Evolutionary conservation across 2,329 filamentous ascomycete genomes (phyloP).

Genomic region (Cladorrhinum sp.): DNA sequence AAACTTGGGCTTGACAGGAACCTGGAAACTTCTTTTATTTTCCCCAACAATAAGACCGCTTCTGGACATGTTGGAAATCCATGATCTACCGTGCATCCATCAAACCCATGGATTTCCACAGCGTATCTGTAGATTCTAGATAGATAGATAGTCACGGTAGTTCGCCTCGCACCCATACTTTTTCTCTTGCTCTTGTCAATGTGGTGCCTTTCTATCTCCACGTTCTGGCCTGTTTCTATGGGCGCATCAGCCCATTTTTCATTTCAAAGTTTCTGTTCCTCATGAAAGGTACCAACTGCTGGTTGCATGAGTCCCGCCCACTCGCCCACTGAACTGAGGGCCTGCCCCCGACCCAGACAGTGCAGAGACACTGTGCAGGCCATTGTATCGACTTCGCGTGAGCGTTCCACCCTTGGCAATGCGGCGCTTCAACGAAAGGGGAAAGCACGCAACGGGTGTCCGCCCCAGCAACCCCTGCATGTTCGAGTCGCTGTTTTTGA

Average conservation of each 20-base stretch:
- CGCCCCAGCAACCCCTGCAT: conserved; percentile 16
- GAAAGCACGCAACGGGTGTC: conserved; percentile 16
- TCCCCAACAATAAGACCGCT: neutral
- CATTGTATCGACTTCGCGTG: conserved; percentile 1
- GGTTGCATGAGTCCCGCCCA: neutral
- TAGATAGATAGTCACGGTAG: neutral
- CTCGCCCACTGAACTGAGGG: neutral
- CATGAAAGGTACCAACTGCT: neutral
- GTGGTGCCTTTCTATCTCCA: neutral
- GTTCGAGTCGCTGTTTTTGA: neutral
- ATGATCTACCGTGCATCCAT: no score
- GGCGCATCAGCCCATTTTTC: neutral
- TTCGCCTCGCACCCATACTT: neutral
- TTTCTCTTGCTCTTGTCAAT: neutral
- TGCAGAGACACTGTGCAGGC: conserved; percentile 18
- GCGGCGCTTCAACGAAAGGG: conserved; percentile 16
- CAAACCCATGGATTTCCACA: no score
- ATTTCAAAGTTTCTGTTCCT: neutral
- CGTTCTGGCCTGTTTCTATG: neutral
- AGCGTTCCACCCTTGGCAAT: conserved; percentile 14
- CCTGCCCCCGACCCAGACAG: neutral
- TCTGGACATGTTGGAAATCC: no score
- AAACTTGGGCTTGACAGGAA: no score
- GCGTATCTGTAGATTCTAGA: no score
- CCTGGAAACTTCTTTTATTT: no score